Base-by-base conservation (phyloP, 2,329 filamentous ascomycete species). In the Aspergillus bombycis region DNA sequence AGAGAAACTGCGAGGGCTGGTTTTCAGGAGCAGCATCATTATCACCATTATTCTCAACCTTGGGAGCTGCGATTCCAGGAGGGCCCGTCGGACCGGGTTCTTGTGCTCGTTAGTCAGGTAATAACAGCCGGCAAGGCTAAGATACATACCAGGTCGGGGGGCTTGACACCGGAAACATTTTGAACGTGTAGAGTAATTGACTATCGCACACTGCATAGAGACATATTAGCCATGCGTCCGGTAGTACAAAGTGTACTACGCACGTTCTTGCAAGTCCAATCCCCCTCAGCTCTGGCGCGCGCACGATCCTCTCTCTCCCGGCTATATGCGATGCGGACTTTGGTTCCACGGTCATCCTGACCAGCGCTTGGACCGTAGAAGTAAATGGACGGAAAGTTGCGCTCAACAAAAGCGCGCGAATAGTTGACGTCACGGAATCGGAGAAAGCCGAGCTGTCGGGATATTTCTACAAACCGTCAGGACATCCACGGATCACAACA, bases 1-100 rank as follows among this genome's bases (percentile, higher is more conserved):
- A 86, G 23, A 95, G 79, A 68, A 94, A 93, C 68, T 93, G 91
- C 1, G 91, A 93, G 1, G 89, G 86, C 0, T 84, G 89, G 26
- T 79, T 81, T 58, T 86, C 82, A 6, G 83, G 80, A 1, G 83
- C 82, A 2, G 79, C 82, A 74, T 86, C 84, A 66, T 84, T 86
- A 63, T 86, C 84, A 28, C 84, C 84, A 60, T 79, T 82, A 41
- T 85, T 85, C 11, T 77, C 76, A 41, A 82, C 79, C 53, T 79
- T 82, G 21, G 76, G 78, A 52, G 78, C 70, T 60, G 80, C 75
- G 59, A 77, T 77, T 11, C 74, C 74, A 50, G 76, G 77, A 21
- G 76, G 75, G 61, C 73, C 70, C 65, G 77, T 57, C 16, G 67
- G 62, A 12, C 77, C 72, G 68, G 67, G 52, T 62, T 72, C 68